Conservation (phyloP, 441 rosid genomes). For the Corymbia citriodora region DNA sequence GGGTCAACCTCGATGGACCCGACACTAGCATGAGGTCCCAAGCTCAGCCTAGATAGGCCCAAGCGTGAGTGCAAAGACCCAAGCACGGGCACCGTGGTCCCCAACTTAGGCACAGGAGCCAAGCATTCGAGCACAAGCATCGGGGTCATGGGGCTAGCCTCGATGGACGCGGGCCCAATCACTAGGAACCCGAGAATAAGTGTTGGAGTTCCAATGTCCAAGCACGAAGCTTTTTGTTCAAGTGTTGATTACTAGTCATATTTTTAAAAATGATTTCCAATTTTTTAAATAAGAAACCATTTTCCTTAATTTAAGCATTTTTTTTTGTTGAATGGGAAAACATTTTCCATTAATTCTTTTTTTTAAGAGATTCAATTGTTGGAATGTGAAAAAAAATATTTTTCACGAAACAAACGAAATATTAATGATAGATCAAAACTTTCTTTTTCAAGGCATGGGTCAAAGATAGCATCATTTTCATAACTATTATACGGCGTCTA, state of each 20-base stretch:
- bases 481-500: background rate
- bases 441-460: background rate
- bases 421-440: background rate
- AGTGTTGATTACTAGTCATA: background rate
- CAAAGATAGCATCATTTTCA: background rate
- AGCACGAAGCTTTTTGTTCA: background rate
- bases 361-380: background rate
- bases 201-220: background rate
- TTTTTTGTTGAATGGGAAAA: too few relatives aligned
- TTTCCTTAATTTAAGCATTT: background rate
- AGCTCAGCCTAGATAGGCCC: background rate
- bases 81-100: background rate
- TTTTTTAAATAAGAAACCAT: too few relatives aligned
- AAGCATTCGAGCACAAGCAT: background rate
- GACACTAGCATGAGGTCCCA: background rate
- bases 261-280: too few relatives aligned
- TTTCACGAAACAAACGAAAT: background rate
- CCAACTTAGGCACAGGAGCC: background rate
- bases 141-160: background rate
- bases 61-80: background rate
- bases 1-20: background rate
- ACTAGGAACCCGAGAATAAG: background rate
- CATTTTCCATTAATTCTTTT: too few relatives aligned
- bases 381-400: too few relatives aligned
- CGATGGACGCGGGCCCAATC: background rate